These are phyloP conservation scores for Talaromyces verruculosus DNA, from an alignment of 2,329 filamentous ascomycete species.

Conservation along the genomic window DNA sequence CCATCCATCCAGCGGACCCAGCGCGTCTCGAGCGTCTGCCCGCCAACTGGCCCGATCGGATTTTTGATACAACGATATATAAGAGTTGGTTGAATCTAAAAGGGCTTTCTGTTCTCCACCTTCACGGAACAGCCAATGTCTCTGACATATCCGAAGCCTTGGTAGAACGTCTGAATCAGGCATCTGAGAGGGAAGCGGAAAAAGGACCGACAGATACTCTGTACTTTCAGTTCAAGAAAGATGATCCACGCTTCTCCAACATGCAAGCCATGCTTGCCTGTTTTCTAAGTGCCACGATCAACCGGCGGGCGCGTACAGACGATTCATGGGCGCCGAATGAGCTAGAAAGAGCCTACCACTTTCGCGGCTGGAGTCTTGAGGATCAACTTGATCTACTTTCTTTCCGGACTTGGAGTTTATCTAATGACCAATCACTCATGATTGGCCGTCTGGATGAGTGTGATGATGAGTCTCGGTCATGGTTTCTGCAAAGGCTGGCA, in stretches of 20 bases:
- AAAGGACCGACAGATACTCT: background rate
- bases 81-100: background rate
- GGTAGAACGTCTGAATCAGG: background rate
- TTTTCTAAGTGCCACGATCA: background rate
- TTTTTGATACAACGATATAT: background rate
- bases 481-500: background rate
- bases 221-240: background rate
- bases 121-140: background rate
- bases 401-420: background rate
- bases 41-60: background rate
- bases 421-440: background rate
- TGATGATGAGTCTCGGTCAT: background rate
- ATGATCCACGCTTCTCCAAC: background rate
- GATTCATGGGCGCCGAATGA: background rate
- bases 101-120: background rate
- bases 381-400: background rate
- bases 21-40: background rate
- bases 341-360: background rate
- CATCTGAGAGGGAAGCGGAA: background rate
- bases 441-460: background rate
- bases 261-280: background rate
- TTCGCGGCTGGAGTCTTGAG: background rate
- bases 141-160: background rate
- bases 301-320: background rate
- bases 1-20: background rate